Percentiles rank a stretch among this genome's conserved stretches.
Conservation (phyloP, 2,329 filamentous ascomycete genomes). For the Ophiostoma ulmi region DNA sequence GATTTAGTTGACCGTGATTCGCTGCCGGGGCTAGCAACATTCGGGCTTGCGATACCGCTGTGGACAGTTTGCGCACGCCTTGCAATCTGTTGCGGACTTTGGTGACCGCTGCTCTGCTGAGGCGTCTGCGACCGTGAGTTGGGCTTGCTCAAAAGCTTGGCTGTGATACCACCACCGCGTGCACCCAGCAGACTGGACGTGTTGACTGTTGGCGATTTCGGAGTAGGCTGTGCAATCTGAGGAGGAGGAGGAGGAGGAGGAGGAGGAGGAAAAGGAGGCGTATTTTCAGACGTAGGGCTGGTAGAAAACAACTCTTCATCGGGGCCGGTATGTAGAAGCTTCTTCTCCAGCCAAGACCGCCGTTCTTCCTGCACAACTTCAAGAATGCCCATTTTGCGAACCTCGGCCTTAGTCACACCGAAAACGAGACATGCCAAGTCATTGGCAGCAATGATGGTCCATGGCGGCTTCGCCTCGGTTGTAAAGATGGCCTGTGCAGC, state of each 20-base stretch:
- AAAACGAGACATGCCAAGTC: constrained; percentile 96
- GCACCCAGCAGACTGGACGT: constrained; percentile 61
- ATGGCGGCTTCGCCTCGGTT: constrained; percentile 83
- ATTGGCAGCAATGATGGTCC: constrained; percentile 94
- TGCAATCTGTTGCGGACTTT: constrained; percentile 39
- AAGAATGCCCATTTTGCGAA: constrained; percentile 88
- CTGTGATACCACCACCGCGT: constrained; percentile 71
- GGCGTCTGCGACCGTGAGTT: constrained; percentile 48
- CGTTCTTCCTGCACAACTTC: constrained; percentile 91
- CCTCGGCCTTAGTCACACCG: constrained; percentile 94
- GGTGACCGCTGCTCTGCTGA: constrained; percentile 35
- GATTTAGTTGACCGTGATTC: constrained; percentile 52
- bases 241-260: constrained; percentile 35
- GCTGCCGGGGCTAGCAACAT: constrained; percentile 36
- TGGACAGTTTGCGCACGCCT: constrained; percentile 59
- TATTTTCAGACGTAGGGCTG: constrained; percentile 35
- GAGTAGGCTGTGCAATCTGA: constrained; percentile 38
- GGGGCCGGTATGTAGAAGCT: constrained; percentile 61
- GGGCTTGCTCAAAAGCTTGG: constrained; percentile 80
- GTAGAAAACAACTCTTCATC: constrained; percentile 38
- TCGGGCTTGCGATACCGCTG: neutral
- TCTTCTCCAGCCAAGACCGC: constrained; percentile 82
- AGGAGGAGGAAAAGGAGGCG: constrained; percentile 34
- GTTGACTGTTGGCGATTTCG: constrained; percentile 33
- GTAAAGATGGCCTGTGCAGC: constrained; percentile 96